Evolutionary conservation across 2,329 filamentous ascomycete genomes (phyloP).

Genomic region (Metarhizium sp.): DNA sequence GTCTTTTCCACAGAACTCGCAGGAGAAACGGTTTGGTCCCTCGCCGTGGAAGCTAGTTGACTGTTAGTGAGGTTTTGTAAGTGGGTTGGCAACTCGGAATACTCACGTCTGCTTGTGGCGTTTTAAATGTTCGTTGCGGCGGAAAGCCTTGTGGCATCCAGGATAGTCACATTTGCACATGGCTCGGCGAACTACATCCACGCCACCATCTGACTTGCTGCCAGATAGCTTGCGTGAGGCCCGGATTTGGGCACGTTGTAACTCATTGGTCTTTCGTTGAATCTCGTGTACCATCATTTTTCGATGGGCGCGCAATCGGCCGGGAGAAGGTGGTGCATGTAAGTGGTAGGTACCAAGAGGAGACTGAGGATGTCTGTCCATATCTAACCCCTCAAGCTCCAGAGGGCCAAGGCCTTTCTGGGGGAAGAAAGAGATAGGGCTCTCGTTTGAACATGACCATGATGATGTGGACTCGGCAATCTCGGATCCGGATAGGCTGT

Average conservation of each 20-base stretch:
- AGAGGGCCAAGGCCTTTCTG: conserved; percentile 19
- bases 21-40: conserved; percentile 28
- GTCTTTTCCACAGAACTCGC: conserved; percentile 33
- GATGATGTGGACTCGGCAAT: conserved; percentile 26
- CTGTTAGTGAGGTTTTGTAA: background rate
- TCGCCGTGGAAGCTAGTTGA: conserved; percentile 25
- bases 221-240: conserved; percentile 18
- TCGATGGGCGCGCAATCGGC: conserved; percentile 25
- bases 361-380: conserved; percentile 27
- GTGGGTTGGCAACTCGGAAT: background rate
- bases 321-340: conserved; percentile 23
- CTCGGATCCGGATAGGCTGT: conserved; percentile 30
- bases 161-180: conserved; percentile 37
- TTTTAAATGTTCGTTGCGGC: conserved; percentile 46
- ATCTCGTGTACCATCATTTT: conserved; percentile 32
- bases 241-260: conserved; percentile 32
- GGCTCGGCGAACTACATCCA: conserved; percentile 28
- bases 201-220: conserved; percentile 19
- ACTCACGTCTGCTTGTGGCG: conserved; percentile 44
- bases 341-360: conserved; percentile 21
- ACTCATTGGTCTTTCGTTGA: conserved; percentile 33
- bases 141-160: conserved; percentile 38
- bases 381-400: conserved; percentile 23
- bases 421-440: conserved; percentile 31
- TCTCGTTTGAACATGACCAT: conserved; percentile 31